phyloP scores from a whole-genome alignment of 139 green algal genomes.

The Edaphochlamys debaryana region DNA sequence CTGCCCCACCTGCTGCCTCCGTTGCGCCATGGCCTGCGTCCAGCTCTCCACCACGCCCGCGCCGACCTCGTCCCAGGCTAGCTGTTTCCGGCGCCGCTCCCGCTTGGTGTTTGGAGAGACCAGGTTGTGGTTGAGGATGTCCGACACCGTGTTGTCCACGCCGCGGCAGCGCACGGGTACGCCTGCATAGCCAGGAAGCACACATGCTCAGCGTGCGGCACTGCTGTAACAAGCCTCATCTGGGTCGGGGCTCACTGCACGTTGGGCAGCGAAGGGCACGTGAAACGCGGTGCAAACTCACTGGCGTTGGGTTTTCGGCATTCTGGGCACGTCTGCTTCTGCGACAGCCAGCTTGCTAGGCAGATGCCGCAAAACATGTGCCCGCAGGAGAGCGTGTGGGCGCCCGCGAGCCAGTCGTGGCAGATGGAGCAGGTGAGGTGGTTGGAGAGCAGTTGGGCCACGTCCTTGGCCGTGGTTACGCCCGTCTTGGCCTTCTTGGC shows the following conservation, averaged over 20 bases:
- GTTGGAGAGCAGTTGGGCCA: conserved; percentile 23
- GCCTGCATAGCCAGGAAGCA: conserved; percentile 24
- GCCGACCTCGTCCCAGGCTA: conserved; percentile 26
- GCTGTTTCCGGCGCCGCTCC: conserved; percentile 43
- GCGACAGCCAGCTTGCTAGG: conserved; percentile 36
- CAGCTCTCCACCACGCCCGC: conserved; percentile 29
- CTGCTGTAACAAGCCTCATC: too few species aligned
- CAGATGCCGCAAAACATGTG: conserved; percentile 46
- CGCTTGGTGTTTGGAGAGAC: conserved; percentile 40
- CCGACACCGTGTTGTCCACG: conserved; percentile 54
- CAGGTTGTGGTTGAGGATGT: conserved; percentile 44
- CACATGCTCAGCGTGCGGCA: too few species aligned
- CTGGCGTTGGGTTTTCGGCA: conserved; percentile 51
- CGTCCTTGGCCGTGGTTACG: conserved; percentile 17
- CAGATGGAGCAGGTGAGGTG: conserved; percentile 60
- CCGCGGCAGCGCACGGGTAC: conserved; percentile 56
- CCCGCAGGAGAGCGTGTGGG: conserved; percentile 47
- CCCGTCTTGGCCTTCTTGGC: conserved; percentile 28
- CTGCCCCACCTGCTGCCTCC: conserved; percentile 28
- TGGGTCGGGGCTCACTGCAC: too few species aligned
- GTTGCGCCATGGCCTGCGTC: conserved; percentile 29
- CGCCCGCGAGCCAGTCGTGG: conserved; percentile 53
- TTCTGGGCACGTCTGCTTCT: conserved; percentile 55
- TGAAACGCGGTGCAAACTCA: too few species aligned
- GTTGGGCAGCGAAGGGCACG: too few species aligned